Evolutionary conservation across 352 stramenopile genomes (phyloP).

Genomic region (Aphanomyces astaci): DNA sequence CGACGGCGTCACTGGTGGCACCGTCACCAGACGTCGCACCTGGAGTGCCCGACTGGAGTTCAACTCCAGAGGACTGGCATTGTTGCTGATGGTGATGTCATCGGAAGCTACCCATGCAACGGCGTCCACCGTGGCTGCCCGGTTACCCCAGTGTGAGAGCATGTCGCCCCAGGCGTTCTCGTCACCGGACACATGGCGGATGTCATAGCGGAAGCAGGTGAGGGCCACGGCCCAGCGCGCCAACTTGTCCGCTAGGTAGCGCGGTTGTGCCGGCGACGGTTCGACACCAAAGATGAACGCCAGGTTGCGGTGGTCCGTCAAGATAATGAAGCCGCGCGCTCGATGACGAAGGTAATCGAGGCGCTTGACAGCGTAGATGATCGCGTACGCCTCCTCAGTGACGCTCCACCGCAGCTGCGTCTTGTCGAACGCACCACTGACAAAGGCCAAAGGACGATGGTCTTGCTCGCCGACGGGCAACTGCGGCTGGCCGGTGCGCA

Average conservation of each 20-base stretch:
- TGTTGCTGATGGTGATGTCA: too few species aligned
- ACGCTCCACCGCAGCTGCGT: constrained; percentile 20
- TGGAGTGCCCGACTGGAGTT: too few species aligned
- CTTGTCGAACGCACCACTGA: constrained; percentile 24
- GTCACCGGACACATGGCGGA: constrained; percentile 27
- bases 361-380: constrained; percentile 25
- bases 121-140: not conserved
- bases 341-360: constrained; percentile 24
- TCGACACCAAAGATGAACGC: constrained; percentile 27
- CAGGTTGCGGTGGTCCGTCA: constrained; percentile 29
- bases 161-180: constrained; percentile 34
- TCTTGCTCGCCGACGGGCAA: constrained; percentile 22
- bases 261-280: not conserved
- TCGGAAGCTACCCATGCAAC: not conserved
- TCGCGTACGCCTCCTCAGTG: constrained; percentile 27
- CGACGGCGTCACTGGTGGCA: too few species aligned
- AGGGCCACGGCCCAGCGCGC: constrained; percentile 26
- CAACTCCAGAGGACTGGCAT: too few species aligned
- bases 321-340: constrained; percentile 17
- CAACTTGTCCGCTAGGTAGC: constrained; percentile 32
- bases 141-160: constrained; percentile 27
- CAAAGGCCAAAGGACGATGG: constrained; percentile 26
- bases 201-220: constrained; percentile 25
- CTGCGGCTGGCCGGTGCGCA: not conserved
- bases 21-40: too few species aligned